Evolutionary conservation across 2,329 filamentous ascomycete species (phyloP).

Genomic region (Teratosphaeria destructans): DNA sequence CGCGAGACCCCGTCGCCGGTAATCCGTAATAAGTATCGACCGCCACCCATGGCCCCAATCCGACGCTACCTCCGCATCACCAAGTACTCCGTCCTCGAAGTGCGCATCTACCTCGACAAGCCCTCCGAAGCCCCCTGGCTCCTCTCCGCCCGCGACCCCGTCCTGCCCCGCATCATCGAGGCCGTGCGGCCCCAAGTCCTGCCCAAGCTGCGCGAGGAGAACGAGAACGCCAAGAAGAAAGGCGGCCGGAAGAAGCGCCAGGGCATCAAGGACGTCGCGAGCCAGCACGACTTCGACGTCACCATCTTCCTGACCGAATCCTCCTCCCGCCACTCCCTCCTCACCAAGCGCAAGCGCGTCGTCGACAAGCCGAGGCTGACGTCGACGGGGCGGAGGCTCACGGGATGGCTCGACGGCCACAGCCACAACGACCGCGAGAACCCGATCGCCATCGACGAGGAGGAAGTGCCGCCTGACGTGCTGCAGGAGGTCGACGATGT

Average conservation of each 20-base stretch:
- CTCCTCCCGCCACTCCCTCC: slow-evolving; percentile 70
- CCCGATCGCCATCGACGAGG: slow-evolving; percentile 32
- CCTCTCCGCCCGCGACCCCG: slow-evolving; percentile 61
- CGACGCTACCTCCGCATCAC: slow-evolving; percentile 85
- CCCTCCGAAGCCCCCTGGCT: slow-evolving; percentile 78
- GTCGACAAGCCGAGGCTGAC: slow-evolving; percentile 32
- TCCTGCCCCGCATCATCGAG: slow-evolving; percentile 74
- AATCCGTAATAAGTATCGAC: no score
- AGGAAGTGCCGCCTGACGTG: slow-evolving; percentile 36
- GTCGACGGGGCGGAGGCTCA: slow-evolving; percentile 38
- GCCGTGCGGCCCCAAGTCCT: slow-evolving; percentile 76
- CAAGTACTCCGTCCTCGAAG: slow-evolving; percentile 90
- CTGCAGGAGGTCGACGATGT: slow-evolving; percentile 45
- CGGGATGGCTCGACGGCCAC: slow-evolving; percentile 29
- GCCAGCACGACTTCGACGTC: slow-evolving; percentile 90
- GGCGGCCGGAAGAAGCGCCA: slow-evolving; percentile 51
- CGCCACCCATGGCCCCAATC: slow-evolving; percentile 63
- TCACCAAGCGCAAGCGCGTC: slow-evolving; percentile 74
- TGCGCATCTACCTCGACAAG: slow-evolving; percentile 89
- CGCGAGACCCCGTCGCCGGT: not conserved
- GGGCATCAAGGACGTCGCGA: slow-evolving; percentile 77
- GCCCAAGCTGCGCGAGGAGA: slow-evolving; percentile 84
- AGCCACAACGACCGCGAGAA: slow-evolving; percentile 26
- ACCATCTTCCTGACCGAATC: slow-evolving; percentile 87
- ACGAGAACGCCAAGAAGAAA: slow-evolving; percentile 49